Base-by-base conservation (phyloP, 345 rosid species). In the Gossypium mustelinum region DNA sequence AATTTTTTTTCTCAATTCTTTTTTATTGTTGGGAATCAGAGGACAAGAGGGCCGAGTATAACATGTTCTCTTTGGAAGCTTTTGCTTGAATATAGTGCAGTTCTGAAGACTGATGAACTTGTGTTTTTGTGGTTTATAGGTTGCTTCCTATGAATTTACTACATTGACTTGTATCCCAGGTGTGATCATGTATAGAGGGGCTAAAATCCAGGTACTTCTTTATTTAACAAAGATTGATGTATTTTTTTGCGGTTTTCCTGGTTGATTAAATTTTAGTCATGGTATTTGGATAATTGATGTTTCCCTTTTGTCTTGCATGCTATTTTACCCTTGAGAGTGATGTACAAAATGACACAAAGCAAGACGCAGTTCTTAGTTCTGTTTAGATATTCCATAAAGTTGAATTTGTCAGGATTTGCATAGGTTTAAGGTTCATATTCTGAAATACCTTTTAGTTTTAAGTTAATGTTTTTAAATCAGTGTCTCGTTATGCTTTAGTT, bases 131-230 rank as follows among this genome's bases (percentile, higher is more conserved):
- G 73, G 24, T 48, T 76, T 81, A 29, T 87, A 95, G 99, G 97
- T 95, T 82, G 98, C 99, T 74, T 95, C 98, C 16, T 95, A 95
- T 75, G 99, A 95, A 81, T 95, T 95, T 84, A 95, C 99, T 6
- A 95, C 98, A 18, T 85, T 93, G 80, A 95, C 99, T 70, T 95
- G 98, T 82, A 95, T 95, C 81, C 99, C 98, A 1, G 98, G 97
- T 24, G 99, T 93, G 79, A 95, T 95, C 68, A 50, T 74, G 41
- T 95, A 95, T 74, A 92, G 96, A 80, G 99, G 99, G 79, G 99
- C 99, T 75, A 93, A 93, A 90, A 87, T 93, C 83, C 98, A 93
- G 98, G 99, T 95, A 80, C 59, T 29, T 3, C 16, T 20, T 44
- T 75, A 57, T 58, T 11, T 66, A 64, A 17, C n/a, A 6, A 25